These are phyloP conservation scores for Aspergillus sp. DNA, from an alignment of 2,329 filamentous ascomycete genomes.

Conservation along the genomic window DNA sequence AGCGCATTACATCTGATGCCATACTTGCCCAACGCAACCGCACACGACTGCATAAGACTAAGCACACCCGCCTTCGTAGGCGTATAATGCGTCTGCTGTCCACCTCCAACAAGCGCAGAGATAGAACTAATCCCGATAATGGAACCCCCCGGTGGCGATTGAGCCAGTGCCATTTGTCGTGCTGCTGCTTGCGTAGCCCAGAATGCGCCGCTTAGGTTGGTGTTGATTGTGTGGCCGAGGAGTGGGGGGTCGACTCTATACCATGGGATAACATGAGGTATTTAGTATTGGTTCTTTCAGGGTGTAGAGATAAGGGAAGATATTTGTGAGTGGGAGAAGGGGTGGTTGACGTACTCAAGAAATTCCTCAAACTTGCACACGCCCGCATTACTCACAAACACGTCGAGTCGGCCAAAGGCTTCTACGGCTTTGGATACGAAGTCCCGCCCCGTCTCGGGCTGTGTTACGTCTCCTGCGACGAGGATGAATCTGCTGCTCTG, in stretches of 20 bases:
- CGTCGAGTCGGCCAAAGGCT: conserved; percentile 59
- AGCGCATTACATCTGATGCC: conserved; percentile 80
- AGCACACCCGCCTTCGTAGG: conserved; percentile 83
- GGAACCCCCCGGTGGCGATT: conserved; percentile 69
- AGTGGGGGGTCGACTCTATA: conserved; percentile 66
- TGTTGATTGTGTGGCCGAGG: conserved; percentile 70
- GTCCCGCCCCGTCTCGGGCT: conserved; percentile 68
- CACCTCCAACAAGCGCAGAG: conserved; percentile 62
- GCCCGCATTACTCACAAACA: conserved; percentile 87
- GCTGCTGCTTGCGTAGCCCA: conserved; percentile 84
- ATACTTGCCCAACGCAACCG: conserved; percentile 75
- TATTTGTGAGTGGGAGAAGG: not conserved
- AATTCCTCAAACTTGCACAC: conserved; percentile 89
- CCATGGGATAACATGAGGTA: too few relatives aligned
- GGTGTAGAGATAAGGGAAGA: conserved; percentile 34
- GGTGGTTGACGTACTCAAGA: conserved; percentile 66
- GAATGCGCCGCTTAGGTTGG: conserved; percentile 87
- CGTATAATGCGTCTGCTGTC: conserved; percentile 80
- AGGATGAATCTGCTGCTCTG: conserved; percentile 56
- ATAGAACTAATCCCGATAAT: conserved; percentile 61
- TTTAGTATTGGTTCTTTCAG: not conserved
- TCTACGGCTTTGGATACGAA: conserved; percentile 69
- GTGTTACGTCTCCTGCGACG: conserved; percentile 74
- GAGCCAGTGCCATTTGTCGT: conserved; percentile 76
- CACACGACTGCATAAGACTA: conserved; percentile 79